Percentiles rank a stretch among this genome's conserved stretches.
These are phyloP conservation scores for Fremontodendron californicum DNA, from an alignment of 345 rosid genomes.

Conservation along the genomic window DNA sequence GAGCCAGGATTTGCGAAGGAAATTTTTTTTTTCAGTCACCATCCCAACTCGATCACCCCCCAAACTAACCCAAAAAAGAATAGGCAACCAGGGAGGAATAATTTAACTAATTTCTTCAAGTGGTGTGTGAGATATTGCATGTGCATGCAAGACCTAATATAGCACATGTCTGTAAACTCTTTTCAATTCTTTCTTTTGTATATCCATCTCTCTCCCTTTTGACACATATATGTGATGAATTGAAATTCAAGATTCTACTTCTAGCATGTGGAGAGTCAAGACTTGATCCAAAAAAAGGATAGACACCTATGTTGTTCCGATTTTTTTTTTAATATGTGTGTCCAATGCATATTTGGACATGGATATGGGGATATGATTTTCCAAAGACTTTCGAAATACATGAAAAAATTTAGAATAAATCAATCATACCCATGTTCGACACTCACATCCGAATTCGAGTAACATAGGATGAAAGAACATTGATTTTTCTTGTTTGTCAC, in stretches of 20 bases:
- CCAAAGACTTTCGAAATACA: too few relatives aligned
- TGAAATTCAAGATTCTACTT: neutral
- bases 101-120: neutral
- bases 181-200: neutral
- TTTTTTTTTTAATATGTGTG: too few relatives aligned
- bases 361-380: too few relatives aligned
- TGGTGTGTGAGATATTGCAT: neutral
- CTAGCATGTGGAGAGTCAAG: neutral
- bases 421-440: too few relatives aligned
- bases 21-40: too few relatives aligned
- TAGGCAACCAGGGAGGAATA: neutral
- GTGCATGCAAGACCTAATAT: slow-evolving; percentile 2
- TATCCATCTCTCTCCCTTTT: neutral
- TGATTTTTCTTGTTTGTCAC: too few relatives aligned
- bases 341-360: too few relatives aligned
- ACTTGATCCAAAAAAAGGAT: neutral
- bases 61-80: neutral
- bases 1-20: too few relatives aligned
- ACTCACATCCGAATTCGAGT: too few relatives aligned
- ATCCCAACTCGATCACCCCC: neutral
- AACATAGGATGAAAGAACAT: too few relatives aligned
- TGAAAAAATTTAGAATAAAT: too few relatives aligned
- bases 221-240: neutral
- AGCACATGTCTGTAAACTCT: neutral
- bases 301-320: too few relatives aligned